Evolutionary conservation across 257 asterid species (phyloP), one percentile per base, ranked within the genome.

Genomic region (Primulina eburnea): DNA sequence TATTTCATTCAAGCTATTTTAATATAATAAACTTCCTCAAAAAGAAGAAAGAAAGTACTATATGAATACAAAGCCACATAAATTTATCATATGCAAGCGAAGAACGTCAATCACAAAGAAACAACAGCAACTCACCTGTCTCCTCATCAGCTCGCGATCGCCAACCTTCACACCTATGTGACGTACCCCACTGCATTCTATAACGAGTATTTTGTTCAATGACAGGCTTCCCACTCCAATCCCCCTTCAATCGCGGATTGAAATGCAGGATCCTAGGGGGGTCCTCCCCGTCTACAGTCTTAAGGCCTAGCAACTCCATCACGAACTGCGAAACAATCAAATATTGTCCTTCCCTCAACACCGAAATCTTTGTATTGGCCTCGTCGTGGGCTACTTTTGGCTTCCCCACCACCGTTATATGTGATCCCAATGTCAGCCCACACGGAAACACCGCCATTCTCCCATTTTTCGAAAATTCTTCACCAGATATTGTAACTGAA

Each of bases 171-270:
- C 98, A 92, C 69, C 97, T 62, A 68, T 88, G 97, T 0, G 98
- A 80, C 0, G 93, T 80, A 12, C 98, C 98, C 98, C 98, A 92
- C 73, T 92, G 97, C 97, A 87, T 88, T 72, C 98, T 85, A 47
- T 90, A 92, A 79, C 98, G 90, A 65, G 97, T 92, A 69, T 92
- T 92, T 72, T 82, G 89, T 89, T 90, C 98, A 65, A 88, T 90
- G 61, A 92, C 97, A 34, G 98, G 97, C 81, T 82, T 87, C 57
- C 92, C 97, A 77, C 95, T 88, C 97, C 97, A 92, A 83, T 92
- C 98, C 71, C 98, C 98, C 69, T 86, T 90, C 82, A 92, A 79
- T 68, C 97, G 65, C 0, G 98, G 98, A 78, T 92, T 92, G 16
- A 89, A 79, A 84, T 92, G 98, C 82, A 92, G 73, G 40, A 90